Evolutionary conservation across 345 rosid genomes (phyloP).

Genomic region (Limnanthes douglasii): DNA sequence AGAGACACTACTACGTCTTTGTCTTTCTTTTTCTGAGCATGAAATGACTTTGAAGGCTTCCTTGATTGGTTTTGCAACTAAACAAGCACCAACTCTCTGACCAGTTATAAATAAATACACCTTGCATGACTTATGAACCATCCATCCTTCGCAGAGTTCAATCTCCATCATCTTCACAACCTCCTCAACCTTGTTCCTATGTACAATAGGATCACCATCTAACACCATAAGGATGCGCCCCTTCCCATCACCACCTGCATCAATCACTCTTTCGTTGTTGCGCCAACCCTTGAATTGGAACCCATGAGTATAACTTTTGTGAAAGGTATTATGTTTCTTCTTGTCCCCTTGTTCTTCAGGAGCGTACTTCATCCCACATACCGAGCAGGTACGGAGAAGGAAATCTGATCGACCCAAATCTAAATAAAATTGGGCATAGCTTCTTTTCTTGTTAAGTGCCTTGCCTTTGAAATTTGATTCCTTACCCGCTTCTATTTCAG

Average conservation of each 20-base stretch:
- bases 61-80: constrained; percentile 65
- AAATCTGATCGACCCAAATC: constrained; percentile 89
- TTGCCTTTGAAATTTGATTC: constrained; percentile 6
- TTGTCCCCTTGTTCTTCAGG: constrained; percentile 70
- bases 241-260: constrained; percentile 12
- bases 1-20: background rate
- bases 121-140: constrained; percentile 57
- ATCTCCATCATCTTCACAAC: constrained; percentile 69
- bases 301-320: constrained; percentile 49
- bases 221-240: constrained; percentile 41
- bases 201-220: constrained; percentile 37
- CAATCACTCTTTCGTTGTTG: constrained; percentile 40
- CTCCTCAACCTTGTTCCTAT: constrained; percentile 66
- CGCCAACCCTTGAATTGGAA: constrained; percentile 74
- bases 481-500: constrained; percentile 5
- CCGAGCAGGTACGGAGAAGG: constrained; percentile 39
- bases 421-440: constrained; percentile 62
- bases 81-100: constrained; percentile 53
- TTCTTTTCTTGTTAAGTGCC: constrained; percentile 52
- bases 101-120: constrained; percentile 52
- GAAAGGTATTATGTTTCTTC: constrained; percentile 50
- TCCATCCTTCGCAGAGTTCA: constrained; percentile 77
- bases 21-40: constrained; percentile 12
- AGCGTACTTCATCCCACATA: constrained; percentile 46
- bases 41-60: constrained; percentile 56